These are phyloP conservation scores for Pulveroboletus ravenelii DNA, from an alignment of 768 basidiomycete species.

Conservation along the genomic window DNA sequence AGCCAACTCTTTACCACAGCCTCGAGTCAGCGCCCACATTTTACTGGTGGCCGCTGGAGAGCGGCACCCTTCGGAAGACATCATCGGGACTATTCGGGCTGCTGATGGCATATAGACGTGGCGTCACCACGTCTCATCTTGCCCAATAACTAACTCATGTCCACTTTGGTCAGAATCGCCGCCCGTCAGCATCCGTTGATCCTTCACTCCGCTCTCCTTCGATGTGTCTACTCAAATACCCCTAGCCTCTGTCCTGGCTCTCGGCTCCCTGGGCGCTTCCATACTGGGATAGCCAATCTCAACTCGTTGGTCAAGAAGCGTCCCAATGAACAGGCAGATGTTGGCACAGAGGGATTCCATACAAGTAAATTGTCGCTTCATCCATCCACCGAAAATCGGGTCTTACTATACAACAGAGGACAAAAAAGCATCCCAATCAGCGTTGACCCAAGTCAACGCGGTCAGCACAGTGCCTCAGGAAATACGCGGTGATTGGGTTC, in stretches of 20 bases:
- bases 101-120: constrained; percentile 18
- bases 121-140: not conserved
- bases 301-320: constrained; percentile 22
- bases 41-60: not conserved
- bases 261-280: constrained; percentile 16
- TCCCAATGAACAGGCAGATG: constrained; percentile 18
- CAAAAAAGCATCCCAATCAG: constrained; percentile 13
- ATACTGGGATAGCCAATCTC: constrained; percentile 21
- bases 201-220: constrained; percentile 11
- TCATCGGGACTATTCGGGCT: constrained; percentile 25
- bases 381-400: not conserved
- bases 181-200: constrained; percentile 6
- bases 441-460: constrained; percentile 32
- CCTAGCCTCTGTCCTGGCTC: constrained; percentile 1
- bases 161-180: constrained; percentile 10
- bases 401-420: constrained; percentile 22
- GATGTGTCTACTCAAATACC: not conserved
- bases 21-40: not conserved
- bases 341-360: constrained; percentile 36
- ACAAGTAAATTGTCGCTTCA: constrained; percentile 17
- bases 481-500: constrained; percentile 78
- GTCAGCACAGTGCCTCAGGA: constrained; percentile 52
- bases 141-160: constrained; percentile 8
- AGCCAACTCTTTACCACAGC: not conserved
- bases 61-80: constrained; percentile 19